phyloP scores from a whole-genome alignment of 2,329 filamentous ascomycete genomes.

The Penicillium olsonii region DNA sequence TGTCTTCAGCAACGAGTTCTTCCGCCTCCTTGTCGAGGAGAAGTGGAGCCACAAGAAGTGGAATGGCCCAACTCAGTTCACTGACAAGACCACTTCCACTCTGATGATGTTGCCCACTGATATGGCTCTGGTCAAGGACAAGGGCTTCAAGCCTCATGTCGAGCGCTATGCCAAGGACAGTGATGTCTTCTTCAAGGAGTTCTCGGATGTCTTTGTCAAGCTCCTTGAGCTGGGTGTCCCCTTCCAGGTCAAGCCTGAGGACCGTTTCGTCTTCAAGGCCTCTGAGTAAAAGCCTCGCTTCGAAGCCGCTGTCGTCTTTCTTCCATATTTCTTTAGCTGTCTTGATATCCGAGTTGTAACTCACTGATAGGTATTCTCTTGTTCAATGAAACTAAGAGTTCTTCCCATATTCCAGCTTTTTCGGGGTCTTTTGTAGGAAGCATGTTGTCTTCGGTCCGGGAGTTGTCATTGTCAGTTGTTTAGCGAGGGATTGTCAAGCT shows the following conservation, averaged over 20 bases:
- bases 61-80: conserved; percentile 87
- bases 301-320: neutral
- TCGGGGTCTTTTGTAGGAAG: too few species aligned
- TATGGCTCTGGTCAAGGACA: conserved; percentile 83
- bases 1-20: conserved; percentile 93
- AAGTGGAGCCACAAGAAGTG: conserved; percentile 92
- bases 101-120: conserved; percentile 98
- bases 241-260: conserved; percentile 67
- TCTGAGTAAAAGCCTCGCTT: conserved; percentile 32
- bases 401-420: neutral
- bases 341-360: conserved; percentile 26
- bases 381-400: conserved; percentile 1
- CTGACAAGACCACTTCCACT: conserved; percentile 82
- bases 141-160: conserved; percentile 76
- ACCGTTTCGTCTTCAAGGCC: conserved; percentile 66
- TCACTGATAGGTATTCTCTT: conserved; percentile 3
- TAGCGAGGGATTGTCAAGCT: too few species aligned
- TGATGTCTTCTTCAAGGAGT: conserved; percentile 91
- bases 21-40: conserved; percentile 80
- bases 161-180: conserved; percentile 91
- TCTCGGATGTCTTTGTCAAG: conserved; percentile 73
- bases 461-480: neutral
- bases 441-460: neutral
- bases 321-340: conserved; percentile 2
- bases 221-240: conserved; percentile 95